phyloP scores from a whole-genome alignment of 2,329 filamentous ascomycete species.

The Sporothrix sp. region DNA sequence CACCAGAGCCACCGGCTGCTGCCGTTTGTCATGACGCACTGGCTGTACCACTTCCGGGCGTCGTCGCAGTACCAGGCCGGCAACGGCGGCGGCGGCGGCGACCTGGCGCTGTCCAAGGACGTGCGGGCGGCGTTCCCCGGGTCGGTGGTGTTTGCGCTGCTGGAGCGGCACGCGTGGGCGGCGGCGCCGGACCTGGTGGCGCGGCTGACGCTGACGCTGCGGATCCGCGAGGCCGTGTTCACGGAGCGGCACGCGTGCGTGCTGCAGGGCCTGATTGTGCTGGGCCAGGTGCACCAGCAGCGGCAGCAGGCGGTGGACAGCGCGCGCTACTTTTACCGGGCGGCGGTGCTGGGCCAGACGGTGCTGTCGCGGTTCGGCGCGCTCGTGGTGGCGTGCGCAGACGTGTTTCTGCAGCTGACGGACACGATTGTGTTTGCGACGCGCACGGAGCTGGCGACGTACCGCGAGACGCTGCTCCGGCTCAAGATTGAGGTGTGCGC shows the following conservation, averaged over 20 bases:
- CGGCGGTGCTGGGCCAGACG: slow-evolving; percentile 47
- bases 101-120: slow-evolving; percentile 24
- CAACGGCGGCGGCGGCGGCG: slow-evolving; percentile 13
- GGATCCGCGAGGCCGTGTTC: slow-evolving; percentile 28
- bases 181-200: slow-evolving; percentile 20
- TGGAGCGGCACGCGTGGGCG: slow-evolving; percentile 27
- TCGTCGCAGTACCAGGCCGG: slow-evolving; percentile 24
- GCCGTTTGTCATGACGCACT: slow-evolving; percentile 28
- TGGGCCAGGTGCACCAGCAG: slow-evolving; percentile 26
- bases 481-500: slow-evolving; percentile 31
- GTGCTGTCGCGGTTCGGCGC: slow-evolving; percentile 26
- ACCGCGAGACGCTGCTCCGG: slow-evolving; percentile 30
- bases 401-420: slow-evolving; percentile 28
- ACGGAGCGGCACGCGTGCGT: slow-evolving; percentile 28
- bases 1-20: slow-evolving; percentile 25
- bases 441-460: slow-evolving; percentile 27
- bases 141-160: slow-evolving; percentile 27
- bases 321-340: slow-evolving; percentile 29
- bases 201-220: slow-evolving; percentile 27
- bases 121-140: slow-evolving; percentile 29
- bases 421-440: slow-evolving; percentile 27
- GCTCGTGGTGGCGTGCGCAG: slow-evolving; percentile 27
- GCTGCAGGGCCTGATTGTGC: slow-evolving; percentile 29
- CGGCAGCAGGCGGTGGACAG: slow-evolving; percentile 20
- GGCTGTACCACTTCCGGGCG: slow-evolving; percentile 28